Percentiles rank a stretch among this genome's conserved stretches.
Conservation (phyloP, 176 grass and related monocot species). For the Neostapfia colusana region DNA sequence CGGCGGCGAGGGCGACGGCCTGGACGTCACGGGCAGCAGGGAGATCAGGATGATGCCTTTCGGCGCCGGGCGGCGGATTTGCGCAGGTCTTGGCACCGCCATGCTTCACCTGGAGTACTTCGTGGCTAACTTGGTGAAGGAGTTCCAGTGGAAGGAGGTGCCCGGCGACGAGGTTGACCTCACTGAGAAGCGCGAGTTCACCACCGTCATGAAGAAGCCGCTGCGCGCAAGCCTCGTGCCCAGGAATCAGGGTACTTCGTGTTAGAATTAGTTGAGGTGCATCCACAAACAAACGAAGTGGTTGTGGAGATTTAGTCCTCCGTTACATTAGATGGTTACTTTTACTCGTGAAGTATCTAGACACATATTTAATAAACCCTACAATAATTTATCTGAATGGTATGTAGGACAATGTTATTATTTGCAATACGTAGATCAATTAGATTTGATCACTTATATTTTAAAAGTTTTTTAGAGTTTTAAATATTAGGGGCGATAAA, state of each 20-base stretch:
- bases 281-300: too few relatives aligned
- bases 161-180: conserved; percentile 65
- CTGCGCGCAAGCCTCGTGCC: conserved; percentile 43
- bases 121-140: conserved; percentile 65
- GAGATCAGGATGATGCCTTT: conserved; percentile 86
- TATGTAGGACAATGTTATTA: too few relatives aligned
- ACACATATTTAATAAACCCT: too few relatives aligned
- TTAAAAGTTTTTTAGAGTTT: too few relatives aligned
- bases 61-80: conserved; percentile 66
- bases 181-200: conserved; percentile 61
- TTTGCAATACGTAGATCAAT: too few relatives aligned
- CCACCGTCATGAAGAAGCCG: conserved; percentile 63
- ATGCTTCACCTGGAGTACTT: conserved; percentile 73
- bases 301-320: too few relatives aligned
- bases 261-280: too few relatives aligned
- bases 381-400: too few relatives aligned
- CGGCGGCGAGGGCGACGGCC: conserved; percentile 46
- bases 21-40: conserved; percentile 65
- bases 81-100: conserved; percentile 46
- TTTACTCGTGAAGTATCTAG: too few relatives aligned
- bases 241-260: not conserved
- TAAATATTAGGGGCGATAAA: too few relatives aligned
- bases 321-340: too few relatives aligned
- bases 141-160: conserved; percentile 60
- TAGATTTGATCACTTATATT: too few relatives aligned